phyloP scores from a whole-genome alignment of 495 filamentous ascomycete genomes.

The Xanthoparmelia taractica region DNA sequence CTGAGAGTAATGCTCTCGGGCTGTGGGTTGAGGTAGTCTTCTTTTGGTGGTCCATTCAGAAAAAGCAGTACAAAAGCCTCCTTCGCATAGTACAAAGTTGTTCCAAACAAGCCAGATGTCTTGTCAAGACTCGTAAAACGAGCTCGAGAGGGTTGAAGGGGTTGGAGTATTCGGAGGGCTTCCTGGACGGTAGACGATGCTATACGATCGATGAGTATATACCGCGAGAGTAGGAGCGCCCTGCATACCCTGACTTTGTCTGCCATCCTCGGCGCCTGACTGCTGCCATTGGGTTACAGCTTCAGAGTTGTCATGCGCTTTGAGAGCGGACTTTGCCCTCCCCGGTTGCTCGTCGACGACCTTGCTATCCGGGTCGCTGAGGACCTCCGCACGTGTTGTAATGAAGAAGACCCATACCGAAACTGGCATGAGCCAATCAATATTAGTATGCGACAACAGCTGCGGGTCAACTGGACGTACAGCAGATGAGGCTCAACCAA shows the following conservation, averaged over 20 bases:
- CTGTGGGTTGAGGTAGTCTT: conserved; percentile 23
- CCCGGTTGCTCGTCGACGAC: conserved; percentile 12
- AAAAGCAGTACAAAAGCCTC: conserved; percentile 44
- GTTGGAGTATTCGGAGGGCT: conserved; percentile 25
- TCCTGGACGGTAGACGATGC: conserved; percentile 23
- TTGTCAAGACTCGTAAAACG: conserved; percentile 29
- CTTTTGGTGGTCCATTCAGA: conserved; percentile 39
- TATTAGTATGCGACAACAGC: conserved; percentile 8
- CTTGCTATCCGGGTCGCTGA: conserved; percentile 1
- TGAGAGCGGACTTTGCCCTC: conserved; percentile 4
- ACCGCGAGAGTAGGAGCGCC: background rate
- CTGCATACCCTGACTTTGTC: conserved; percentile 14
- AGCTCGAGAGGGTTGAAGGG: conserved; percentile 20
- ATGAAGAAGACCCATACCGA: conserved; percentile 18
- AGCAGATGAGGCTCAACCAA: conserved; percentile 10
- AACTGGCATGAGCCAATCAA: background rate
- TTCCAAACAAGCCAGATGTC: conserved; percentile 40
- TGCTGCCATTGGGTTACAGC: conserved; percentile 15
- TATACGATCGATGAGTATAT: conserved; percentile 12
- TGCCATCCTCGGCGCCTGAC: conserved; percentile 8
- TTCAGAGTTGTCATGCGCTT: conserved; percentile 9
- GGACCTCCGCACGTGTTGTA: conserved; percentile 7
- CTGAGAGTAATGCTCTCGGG: conserved; percentile 23
- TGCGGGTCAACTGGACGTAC: conserved; percentile 7
- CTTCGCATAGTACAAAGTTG: conserved; percentile 43